Conservation (phyloP, 2,329 filamentous ascomycete species). For the Fusarium paranaense region DNA sequence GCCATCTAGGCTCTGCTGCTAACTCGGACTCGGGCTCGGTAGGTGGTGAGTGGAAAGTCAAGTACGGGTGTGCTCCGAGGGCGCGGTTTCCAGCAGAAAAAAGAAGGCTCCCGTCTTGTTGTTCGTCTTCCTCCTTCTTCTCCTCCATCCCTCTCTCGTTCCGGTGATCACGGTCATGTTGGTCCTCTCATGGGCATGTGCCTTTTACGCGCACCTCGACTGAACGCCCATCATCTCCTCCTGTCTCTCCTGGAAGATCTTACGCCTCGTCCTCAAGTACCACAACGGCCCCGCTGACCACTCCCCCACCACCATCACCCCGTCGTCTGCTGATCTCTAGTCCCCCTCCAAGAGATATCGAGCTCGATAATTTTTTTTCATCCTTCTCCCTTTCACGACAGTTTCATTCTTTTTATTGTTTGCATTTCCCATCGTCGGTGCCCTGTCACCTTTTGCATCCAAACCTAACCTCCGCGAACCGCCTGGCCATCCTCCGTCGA, state of each 20-base stretch:
- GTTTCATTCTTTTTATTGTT: conserved; percentile 20
- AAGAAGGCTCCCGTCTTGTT: conserved; percentile 14
- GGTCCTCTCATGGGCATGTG: conserved; percentile 38
- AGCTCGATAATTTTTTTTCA: conserved; percentile 23
- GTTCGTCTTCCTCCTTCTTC: conserved; percentile 4
- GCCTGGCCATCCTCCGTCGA: conserved; percentile 3
- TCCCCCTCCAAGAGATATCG: conserved; percentile 23
- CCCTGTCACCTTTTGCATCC: not conserved
- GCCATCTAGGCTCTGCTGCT: conserved; percentile 8
- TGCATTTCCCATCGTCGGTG: conserved; percentile 5
- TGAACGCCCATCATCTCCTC: conserved; percentile 13
- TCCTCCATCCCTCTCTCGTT: not conserved
- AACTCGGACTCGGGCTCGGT: conserved; percentile 17
- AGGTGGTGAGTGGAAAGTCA: conserved; percentile 9
- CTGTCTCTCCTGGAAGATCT: conserved; percentile 17
- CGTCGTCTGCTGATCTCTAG: conserved; percentile 42
- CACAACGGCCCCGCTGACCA: conserved; percentile 40
- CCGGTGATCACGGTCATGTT: conserved; percentile 45
- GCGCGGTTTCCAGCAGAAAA: conserved; percentile 10
- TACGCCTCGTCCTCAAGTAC: conserved; percentile 25
- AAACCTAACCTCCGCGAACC: conserved; percentile 1
- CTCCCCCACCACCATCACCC: conserved; percentile 38
- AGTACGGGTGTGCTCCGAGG: conserved; percentile 13
- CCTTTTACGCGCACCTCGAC: conserved; percentile 24
- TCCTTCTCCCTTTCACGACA: conserved; percentile 21